Base-by-base conservation (phyloP, 2,329 filamentous ascomycete genomes). In the Exserohilum rostratum region DNA sequence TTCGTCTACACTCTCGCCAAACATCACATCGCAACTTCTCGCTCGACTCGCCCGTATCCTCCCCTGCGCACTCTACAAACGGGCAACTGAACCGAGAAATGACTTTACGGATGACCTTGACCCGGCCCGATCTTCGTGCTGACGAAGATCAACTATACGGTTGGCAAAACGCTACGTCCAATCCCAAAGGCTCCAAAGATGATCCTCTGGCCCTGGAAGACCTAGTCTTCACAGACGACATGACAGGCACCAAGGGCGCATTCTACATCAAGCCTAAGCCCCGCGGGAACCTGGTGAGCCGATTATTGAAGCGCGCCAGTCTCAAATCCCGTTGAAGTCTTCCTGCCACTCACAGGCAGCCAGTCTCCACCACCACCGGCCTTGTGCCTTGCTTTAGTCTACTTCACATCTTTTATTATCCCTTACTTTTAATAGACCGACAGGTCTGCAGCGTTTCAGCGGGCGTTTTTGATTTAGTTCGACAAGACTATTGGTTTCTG, bases 21-120 rank as follows among this genome's bases (percentile, higher is more conserved):
- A 53, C 65, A 10, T 71, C 72, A 25, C 70, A 68, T 27, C 65
- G 68, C 39, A 68, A 71, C 56, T 67, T 70, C 6, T 73, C 70
- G 11, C 57, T 72, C 15, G 69, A 75, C 43, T 70, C 69, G 6
- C 61, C 66, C 2, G 66, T 62, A 15, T 52, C 70, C 12, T 64
- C 69, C 5, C 59, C 64, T 2, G 53, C 63, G n/a, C 62, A 69
- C 15, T 58, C 62, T 10, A 58, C 60, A 30, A 48, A 54, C 11
- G 65, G 63, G 6, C 64, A 68, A 7, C 46, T 70, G 30, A 88
- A 85, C 50, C 85, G 93, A 30, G 93, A 98, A 74, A 97, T 97
- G 93, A 98, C 95, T 2, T 78, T 98, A 44, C 90, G 93, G 44
- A 96, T 98, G 92, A 98, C 93, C 0, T 83, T 98, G 50, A 98